These are phyloP conservation scores for Penicillium arizonense DNA, from an alignment of 495 filamentous ascomycete genomes.

Conservation along the genomic window DNA sequence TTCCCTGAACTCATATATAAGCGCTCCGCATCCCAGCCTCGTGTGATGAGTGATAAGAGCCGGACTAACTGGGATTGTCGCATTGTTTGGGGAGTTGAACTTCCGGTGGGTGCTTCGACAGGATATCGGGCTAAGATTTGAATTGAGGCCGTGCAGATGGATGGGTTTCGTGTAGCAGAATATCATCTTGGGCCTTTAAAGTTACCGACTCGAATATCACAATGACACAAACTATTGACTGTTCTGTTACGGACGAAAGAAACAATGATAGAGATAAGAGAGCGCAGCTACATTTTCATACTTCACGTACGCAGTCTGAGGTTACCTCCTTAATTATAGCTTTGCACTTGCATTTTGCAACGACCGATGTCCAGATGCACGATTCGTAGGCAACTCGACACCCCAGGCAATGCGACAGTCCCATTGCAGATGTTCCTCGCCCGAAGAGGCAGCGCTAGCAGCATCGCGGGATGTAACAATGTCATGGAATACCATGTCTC, in stretches of 20 bases:
- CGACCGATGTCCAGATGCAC: slow-evolving; percentile 30
- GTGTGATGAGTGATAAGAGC: slow-evolving; percentile 1
- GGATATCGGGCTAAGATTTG: slow-evolving; percentile 24
- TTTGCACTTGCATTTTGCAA: slow-evolving; percentile 8
- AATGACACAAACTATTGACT: too few species aligned
- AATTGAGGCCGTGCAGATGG: too few species aligned
- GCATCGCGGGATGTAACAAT: slow-evolving; percentile 8
- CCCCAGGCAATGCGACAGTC: slow-evolving; percentile 36
- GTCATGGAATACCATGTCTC: slow-evolving; percentile 32
- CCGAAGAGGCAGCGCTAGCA: background rate
- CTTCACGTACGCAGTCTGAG: background rate
- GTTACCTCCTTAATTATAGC: background rate
- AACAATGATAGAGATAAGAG: background rate
- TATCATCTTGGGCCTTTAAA: slow-evolving; percentile 17
- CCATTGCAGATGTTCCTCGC: slow-evolving; percentile 25
- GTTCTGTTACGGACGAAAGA: too few species aligned
- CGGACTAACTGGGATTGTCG: slow-evolving; percentile 33
- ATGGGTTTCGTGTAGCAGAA: slow-evolving; percentile 6
- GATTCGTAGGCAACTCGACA: slow-evolving; percentile 23
- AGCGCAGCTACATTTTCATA: background rate
- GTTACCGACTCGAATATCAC: too few species aligned
- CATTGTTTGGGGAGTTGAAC: slow-evolving; percentile 32
- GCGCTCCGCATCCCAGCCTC: background rate
- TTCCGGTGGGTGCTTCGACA: slow-evolving; percentile 21
- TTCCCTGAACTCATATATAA: slow-evolving; percentile 28